Percentiles rank a stretch among this genome's conserved stretches.
Conservation (phyloP, 2,329 filamentous ascomycete genomes). For the Hymenoscyphus albidus region DNA sequence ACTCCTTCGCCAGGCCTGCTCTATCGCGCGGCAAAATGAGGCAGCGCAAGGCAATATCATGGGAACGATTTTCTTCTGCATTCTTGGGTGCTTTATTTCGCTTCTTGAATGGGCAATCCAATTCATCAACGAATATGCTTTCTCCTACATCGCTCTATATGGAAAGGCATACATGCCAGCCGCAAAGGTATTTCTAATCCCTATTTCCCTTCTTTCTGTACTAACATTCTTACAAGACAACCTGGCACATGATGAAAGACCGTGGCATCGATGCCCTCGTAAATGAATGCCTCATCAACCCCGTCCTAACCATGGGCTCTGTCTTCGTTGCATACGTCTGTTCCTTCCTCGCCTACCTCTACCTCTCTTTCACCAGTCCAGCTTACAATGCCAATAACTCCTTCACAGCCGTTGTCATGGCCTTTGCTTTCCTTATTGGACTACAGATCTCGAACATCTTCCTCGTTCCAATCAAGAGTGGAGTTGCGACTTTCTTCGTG, state of each 20-base stretch:
- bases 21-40: slow-evolving; percentile 66
- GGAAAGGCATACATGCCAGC: slow-evolving; percentile 83
- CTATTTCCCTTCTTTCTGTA: background rate
- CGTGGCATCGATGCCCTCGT: slow-evolving; percentile 86
- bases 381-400: slow-evolving; percentile 65
- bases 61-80: slow-evolving; percentile 64
- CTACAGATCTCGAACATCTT: slow-evolving; percentile 88
- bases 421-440: slow-evolving; percentile 84
- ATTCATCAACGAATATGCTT: slow-evolving; percentile 89
- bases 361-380: slow-evolving; percentile 76
- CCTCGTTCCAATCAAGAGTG: slow-evolving; percentile 80
- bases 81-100: slow-evolving; percentile 71
- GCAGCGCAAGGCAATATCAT: slow-evolving; percentile 66
- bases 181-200: slow-evolving; percentile 60
- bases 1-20: slow-evolving; percentile 75
- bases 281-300: slow-evolving; percentile 52
- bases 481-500: slow-evolving; percentile 90
- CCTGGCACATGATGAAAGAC: slow-evolving; percentile 72
- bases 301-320: slow-evolving; percentile 66
- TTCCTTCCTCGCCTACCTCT: slow-evolving; percentile 80
- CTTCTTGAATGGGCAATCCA: slow-evolving; percentile 81
- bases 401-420: slow-evolving; percentile 75
- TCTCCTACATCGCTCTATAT: slow-evolving; percentile 89
- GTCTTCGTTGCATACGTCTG: slow-evolving; percentile 82
- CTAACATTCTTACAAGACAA: slow-evolving; percentile 29